Evolutionary conservation across 345 rosid species (phyloP).

Genomic region (Mercurialis annua): DNA sequence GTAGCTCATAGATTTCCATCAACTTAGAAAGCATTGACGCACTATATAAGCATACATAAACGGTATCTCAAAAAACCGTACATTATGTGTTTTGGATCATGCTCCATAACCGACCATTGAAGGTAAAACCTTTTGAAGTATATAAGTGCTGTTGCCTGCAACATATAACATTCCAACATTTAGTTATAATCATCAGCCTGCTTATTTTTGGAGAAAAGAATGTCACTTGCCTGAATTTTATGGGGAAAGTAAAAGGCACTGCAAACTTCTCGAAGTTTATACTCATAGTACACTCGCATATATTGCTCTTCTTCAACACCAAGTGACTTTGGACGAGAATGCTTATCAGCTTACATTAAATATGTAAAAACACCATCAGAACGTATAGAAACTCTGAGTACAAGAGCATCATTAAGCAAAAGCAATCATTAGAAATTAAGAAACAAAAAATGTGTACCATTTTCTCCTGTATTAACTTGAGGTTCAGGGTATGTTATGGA

Average conservation of each 20-base stretch:
- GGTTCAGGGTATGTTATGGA: constrained; percentile 64
- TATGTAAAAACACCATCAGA: constrained; percentile 3
- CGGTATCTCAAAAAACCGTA: constrained; percentile 35
- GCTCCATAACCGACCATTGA: constrained; percentile 99
- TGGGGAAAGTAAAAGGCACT: constrained; percentile 93
- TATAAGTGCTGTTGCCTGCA: constrained; percentile 90
- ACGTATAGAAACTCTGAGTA: background rate
- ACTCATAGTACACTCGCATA: constrained; percentile 87
- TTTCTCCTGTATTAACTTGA: constrained; percentile 44
- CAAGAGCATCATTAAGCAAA: background rate
- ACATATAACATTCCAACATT: constrained; percentile 21
- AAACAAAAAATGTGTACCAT: constrained; percentile 35
- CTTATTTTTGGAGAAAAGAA: constrained; percentile 7
- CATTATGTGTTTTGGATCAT: constrained; percentile 93
- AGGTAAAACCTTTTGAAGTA: constrained; percentile 96
- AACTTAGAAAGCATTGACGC: background rate
- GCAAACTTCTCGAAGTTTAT: constrained; percentile 92
- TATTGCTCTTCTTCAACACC: constrained; percentile 82
- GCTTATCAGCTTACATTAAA: constrained; percentile 60
- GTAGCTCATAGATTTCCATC: background rate
- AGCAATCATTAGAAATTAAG: background rate
- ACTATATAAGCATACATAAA: constrained; percentile 7
- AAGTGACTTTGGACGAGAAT: constrained; percentile 73
- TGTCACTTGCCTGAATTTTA: constrained; percentile 74
- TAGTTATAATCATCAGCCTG: background rate